Percentiles rank a stretch among this genome's conserved stretches.
Evolutionary conservation across 192 early-diverging fungal genomes (phyloP).

Genomic region (Backusella australiensis): DNA sequence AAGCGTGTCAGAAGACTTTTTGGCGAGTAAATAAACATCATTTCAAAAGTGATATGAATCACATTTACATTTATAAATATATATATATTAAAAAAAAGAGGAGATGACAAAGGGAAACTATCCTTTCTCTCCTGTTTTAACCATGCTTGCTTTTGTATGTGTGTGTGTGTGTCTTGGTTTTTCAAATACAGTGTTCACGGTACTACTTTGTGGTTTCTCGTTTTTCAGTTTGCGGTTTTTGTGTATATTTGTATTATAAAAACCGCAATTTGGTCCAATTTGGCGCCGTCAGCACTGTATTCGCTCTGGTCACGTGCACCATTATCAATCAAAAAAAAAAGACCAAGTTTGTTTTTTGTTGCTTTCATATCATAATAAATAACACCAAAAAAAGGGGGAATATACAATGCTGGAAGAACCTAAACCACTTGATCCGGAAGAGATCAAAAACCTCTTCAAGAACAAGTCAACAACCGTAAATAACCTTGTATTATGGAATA

Average conservation of each 20-base stretch:
- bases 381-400: neutral
- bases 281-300: too few relatives aligned
- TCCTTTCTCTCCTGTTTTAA: neutral
- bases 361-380: too few relatives aligned
- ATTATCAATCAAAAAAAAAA: neutral
- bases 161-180: neutral
- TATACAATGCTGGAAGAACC: neutral
- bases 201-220: too few relatives aligned
- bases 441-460: neutral
- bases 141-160: neutral
- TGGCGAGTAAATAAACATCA: slow-evolving; percentile 62
- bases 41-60: neutral
- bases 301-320: neutral
- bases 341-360: neutral
- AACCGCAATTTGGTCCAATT: too few relatives aligned
- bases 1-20: slow-evolving; percentile 80
- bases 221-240: too few relatives aligned
- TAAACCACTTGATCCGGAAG: neutral
- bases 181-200: neutral
- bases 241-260: too few relatives aligned
- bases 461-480: neutral
- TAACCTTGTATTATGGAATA: neutral
- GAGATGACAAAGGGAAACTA: neutral
- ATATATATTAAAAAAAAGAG: neutral
- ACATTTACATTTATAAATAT: neutral